Evolutionary conservation across 805 yeast species (phyloP), one percentile per base, ranked within the genome.

Genomic region (Kuraishia hungarica): DNA sequence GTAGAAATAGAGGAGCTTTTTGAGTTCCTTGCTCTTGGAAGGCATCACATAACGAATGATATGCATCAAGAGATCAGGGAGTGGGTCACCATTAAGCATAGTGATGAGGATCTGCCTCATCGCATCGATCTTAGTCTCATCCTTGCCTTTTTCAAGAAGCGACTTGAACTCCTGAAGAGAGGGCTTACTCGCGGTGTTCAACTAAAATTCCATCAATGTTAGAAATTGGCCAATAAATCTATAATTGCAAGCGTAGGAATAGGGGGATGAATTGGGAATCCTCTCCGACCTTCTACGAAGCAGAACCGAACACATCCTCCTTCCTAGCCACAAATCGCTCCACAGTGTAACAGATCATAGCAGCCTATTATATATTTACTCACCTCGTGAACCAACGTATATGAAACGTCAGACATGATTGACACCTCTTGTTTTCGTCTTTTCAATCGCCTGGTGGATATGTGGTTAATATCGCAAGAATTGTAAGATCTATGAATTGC

Each of bases 41-140:
- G 99, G 99, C 97, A 94, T 91, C 56, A 96, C 93, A 66, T 89
- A 96, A 66, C 99, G 85, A 65, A 94, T 93, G 62, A 94, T 89
- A 68, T 92, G 97, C 99, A 94, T 94, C 72, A 94, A 80, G 61
- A 94, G 76, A 57, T 88, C 94, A 19, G 97, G 96, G 84, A 93
- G 77, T 57, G 96, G 84, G 64, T 93, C 96, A 39, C 97, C 97
- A 67, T 89, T 93, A 60, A 94, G 79, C 83, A 96, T 91, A 53
- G 89, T 80, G 57, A 88, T 82, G 61, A 94, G 79, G 61, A 94
- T 87, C 64, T 82, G 81, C 66, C 87, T 87, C 99, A 94, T 94
- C 58, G 97, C 86, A 53, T 83, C 87, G 61, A 93, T 82, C 72
- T 93, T 92, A 62, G 82, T 83, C 39, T 86, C 96, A 69, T 93